phyloP scores from a whole-genome alignment of 768 basidiomycete species.

The Hygrophoropsis aurantiaca region DNA sequence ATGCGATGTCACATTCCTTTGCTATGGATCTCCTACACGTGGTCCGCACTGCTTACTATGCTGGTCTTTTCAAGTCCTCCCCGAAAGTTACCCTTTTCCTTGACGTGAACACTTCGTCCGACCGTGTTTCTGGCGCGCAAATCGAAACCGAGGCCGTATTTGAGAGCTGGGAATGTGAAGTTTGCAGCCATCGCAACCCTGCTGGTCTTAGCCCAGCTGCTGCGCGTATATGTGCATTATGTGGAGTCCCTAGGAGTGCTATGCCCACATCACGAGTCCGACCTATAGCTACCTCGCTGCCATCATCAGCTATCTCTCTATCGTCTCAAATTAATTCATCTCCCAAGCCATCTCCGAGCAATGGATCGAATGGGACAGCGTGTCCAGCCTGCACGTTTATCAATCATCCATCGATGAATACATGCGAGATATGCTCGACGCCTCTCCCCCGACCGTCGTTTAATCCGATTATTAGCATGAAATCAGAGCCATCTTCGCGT shows the following conservation, averaged over 20 bases:
- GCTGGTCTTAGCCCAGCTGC: conserved; percentile 71
- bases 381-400: conserved; percentile 93
- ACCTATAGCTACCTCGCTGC: conserved; percentile 39
- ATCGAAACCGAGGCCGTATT: conserved; percentile 33
- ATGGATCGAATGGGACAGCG: conserved; percentile 41
- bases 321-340: conserved; percentile 17
- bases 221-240: conserved; percentile 72
- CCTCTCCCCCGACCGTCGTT: conserved; percentile 45
- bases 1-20: conserved; percentile 59
- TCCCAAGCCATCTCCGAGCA: conserved; percentile 18
- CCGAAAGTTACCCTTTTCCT: conserved; percentile 84
- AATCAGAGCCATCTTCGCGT: conserved; percentile 67
- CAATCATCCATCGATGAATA: conserved; percentile 70
- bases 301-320: conserved; percentile 35
- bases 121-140: conserved; percentile 24
- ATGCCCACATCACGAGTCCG: conserved; percentile 27
- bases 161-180: conserved; percentile 79
- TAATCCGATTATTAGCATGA: conserved; percentile 32
- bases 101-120: conserved; percentile 24
- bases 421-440: conserved; percentile 87
- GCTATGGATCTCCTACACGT: conserved; percentile 64
- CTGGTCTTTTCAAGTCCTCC: conserved; percentile 86
- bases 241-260: conserved; percentile 69
- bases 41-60: conserved; percentile 81
- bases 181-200: conserved; percentile 85